A percentile compares a stretch with the other conserved stretches of the same genome.
Conservation (phyloP, 768 basidiomycete genomes). For the Clitopilus hobsonii region DNA sequence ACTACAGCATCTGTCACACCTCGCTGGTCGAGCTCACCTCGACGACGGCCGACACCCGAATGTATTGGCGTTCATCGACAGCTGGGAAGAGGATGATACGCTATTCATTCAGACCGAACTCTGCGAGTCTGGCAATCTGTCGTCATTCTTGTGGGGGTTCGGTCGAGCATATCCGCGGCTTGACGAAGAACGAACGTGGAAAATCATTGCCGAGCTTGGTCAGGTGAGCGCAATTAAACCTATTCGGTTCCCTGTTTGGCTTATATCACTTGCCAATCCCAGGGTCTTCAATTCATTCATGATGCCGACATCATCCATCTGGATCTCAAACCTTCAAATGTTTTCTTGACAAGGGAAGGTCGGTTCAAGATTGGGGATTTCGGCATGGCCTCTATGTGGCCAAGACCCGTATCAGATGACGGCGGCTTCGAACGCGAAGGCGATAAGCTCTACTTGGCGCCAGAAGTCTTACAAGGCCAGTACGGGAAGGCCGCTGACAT, state of each 20-base stretch:
- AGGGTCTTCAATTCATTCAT: conserved; percentile 91
- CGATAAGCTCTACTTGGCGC: conserved; percentile 95
- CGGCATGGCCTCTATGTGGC: conserved; percentile 96
- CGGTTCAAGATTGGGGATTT: conserved; percentile 97
- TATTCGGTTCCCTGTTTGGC: conserved; percentile 19
- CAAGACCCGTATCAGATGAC: conserved; percentile 40
- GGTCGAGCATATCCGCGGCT: conserved; percentile 79
- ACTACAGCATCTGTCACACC: conserved; percentile 64
- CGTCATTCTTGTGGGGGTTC: conserved; percentile 87
- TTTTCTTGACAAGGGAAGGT: conserved; percentile 84
- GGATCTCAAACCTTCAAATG: conserved; percentile 96
- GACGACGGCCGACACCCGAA: conserved; percentile 60
- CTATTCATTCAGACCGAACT: conserved; percentile 93
- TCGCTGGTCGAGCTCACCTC: conserved; percentile 21
- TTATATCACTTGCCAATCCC: conserved; percentile 20
- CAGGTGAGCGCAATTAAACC: conserved; percentile 55
- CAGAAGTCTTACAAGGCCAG: conserved; percentile 86
- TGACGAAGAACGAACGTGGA: conserved; percentile 94
- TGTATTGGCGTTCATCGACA: conserved; percentile 85
- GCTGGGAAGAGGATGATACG: conserved; percentile 90
- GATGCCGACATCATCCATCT: conserved; percentile 86
- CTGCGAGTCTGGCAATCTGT: conserved; percentile 90
- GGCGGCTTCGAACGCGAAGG: conserved; percentile 89
- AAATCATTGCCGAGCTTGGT: conserved; percentile 86
- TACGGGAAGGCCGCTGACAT: conserved; percentile 96